Conservation (phyloP, 2,329 filamentous ascomycete species). For the Cladophialophora immunda region DNA sequence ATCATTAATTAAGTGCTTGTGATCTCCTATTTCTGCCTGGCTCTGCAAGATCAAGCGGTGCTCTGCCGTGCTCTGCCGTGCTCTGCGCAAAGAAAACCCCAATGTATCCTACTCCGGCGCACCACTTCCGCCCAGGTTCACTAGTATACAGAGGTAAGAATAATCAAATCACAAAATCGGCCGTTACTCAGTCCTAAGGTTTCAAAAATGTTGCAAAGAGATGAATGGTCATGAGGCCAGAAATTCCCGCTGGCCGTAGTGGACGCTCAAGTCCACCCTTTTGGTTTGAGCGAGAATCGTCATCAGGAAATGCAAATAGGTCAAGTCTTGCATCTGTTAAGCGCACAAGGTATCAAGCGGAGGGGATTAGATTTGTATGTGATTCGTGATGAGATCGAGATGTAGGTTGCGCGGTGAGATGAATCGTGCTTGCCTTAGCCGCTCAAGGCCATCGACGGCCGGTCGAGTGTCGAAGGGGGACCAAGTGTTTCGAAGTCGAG, state of each 20-base stretch:
- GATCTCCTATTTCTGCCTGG: not conserved
- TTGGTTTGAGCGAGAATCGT: slow-evolving; percentile 21
- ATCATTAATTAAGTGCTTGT: slow-evolving; percentile 6
- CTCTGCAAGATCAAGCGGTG: not conserved
- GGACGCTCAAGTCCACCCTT: slow-evolving; percentile 5
- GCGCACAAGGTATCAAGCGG: slow-evolving; percentile 39
- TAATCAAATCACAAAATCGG: slow-evolving; percentile 11
- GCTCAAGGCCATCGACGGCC: not conserved
- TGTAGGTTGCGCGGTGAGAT: slow-evolving; percentile 17
- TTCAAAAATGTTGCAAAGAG: slow-evolving; percentile 15
- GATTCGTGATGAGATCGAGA: slow-evolving; percentile 25
- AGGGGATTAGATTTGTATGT: slow-evolving; percentile 35
- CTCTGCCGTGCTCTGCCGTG: slow-evolving; percentile 2
- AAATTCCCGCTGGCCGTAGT: slow-evolving; percentile 13
- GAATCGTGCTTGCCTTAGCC: slow-evolving; percentile 9
- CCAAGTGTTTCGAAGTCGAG: slow-evolving; percentile 2
- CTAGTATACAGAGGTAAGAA: slow-evolving; percentile 19
- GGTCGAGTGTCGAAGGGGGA: not conserved
- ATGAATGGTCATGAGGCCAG: slow-evolving; percentile 19
- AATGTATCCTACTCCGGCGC: not conserved
- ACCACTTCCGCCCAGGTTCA: slow-evolving; percentile 13
- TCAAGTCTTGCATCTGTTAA: slow-evolving; percentile 37
- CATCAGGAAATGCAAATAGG: slow-evolving; percentile 22
- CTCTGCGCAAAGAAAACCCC: slow-evolving; percentile 1
- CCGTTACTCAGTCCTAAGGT: slow-evolving; percentile 16